Percentiles rank a stretch among this genome's conserved stretches.
Conservation (phyloP, 495 filamentous ascomycete genomes). For the Penicillium maclennaniae region DNA sequence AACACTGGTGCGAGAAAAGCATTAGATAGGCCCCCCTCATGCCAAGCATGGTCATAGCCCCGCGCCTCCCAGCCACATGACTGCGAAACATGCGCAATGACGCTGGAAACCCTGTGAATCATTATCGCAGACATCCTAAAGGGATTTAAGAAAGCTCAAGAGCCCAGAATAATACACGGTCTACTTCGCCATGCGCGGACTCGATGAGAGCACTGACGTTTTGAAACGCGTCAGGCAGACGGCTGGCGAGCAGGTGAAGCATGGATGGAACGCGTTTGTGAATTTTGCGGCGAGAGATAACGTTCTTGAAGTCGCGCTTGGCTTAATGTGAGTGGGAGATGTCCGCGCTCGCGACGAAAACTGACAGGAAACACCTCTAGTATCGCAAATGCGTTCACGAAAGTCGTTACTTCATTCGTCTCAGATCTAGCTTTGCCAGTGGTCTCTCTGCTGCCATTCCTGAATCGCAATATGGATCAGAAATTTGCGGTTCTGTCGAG, state of each 20-base stretch:
- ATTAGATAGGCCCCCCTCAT: conserved; percentile 7
- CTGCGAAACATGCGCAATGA: conserved; percentile 13
- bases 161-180: background rate
- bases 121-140: no score
- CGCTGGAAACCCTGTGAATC: background rate
- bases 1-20: background rate
- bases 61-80: conserved; percentile 11
- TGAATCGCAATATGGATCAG: conserved; percentile 69
- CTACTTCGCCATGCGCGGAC: conserved; percentile 27
- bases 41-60: conserved; percentile 11
- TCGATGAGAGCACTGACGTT: conserved; percentile 27
- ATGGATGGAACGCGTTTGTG: conserved; percentile 58
- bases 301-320: conserved; percentile 71
- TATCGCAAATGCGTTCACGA: conserved; percentile 68
- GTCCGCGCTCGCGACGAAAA: background rate
- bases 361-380: conserved; percentile 30
- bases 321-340: conserved; percentile 56
- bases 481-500: conserved; percentile 65
- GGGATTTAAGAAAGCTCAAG: background rate
- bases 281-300: conserved; percentile 73
- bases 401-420: conserved; percentile 68
- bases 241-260: conserved; percentile 32
- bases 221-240: conserved; percentile 27
- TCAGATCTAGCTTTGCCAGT: conserved; percentile 67
- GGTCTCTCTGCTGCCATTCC: conserved; percentile 62